phyloP scores from a whole-genome alignment of 192 early-diverging fungal species.

The Phlyctochytrium planicorne region DNA sequence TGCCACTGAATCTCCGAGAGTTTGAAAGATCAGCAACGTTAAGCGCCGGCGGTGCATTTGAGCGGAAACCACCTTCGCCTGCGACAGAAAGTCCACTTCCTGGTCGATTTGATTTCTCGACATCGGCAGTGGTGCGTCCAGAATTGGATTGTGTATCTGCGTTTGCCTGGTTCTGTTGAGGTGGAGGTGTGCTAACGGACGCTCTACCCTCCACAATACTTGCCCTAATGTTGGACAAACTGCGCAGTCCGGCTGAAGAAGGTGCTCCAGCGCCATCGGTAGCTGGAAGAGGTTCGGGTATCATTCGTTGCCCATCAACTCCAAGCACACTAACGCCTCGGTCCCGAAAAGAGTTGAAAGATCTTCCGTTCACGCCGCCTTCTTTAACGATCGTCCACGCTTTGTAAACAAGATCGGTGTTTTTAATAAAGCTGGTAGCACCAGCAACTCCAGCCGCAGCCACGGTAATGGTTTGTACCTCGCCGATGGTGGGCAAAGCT shows the following conservation, averaged over 20 bases:
- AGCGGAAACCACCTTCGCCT: background rate
- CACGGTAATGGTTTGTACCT: conserved; percentile 5
- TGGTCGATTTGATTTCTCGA: background rate
- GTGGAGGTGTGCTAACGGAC: background rate
- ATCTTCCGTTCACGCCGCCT: background rate
- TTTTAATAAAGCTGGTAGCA: background rate
- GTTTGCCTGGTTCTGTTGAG: background rate
- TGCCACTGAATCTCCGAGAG: background rate
- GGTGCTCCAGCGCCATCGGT: background rate
- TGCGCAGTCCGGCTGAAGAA: background rate
- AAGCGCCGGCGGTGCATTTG: background rate
- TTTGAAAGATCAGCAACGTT: background rate
- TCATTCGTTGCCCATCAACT: conserved; percentile 17
- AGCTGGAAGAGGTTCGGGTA: background rate
- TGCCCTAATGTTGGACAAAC: background rate
- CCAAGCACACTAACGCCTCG: conserved; percentile 11
- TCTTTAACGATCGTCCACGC: conserved; percentile 43
- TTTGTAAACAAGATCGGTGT: conserved; percentile 34
- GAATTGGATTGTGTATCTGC: too few relatives aligned
- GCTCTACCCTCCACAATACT: background rate
- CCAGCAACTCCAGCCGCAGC: conserved; percentile 10
- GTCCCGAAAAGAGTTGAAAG: conserved; percentile 16
- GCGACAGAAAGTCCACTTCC: background rate
- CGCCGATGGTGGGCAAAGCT: conserved; percentile 10
- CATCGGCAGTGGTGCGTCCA: too few relatives aligned